Base-by-base conservation (phyloP, 1,139 yeast genomes). In the Saccharomycopsis hybrid region DNA sequence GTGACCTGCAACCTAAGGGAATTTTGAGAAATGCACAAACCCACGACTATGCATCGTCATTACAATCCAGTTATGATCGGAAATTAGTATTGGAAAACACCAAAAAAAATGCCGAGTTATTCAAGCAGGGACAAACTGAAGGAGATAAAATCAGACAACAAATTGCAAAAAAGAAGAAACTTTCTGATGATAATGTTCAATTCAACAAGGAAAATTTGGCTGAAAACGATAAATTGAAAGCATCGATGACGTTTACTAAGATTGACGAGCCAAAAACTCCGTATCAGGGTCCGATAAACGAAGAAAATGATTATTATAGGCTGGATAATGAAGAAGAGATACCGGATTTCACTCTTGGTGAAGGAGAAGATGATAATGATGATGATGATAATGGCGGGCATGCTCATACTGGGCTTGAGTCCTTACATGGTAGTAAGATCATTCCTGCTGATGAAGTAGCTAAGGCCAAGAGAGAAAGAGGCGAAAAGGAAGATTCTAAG, bases 181-280 rank as follows among this genome's bases (percentile, higher is more conserved):
- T 37, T 5, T 30, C 13, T 13, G 30, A 37, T 8, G 53, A 50
- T 33, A 37, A 38, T 30, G 55, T 53, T 31, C 55, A 53, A 33
- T 53, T 53, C 48, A 53, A 53, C 41, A 44, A 43, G 28, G 35
- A 44, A 13, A 53, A 53, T 36, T 43, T 53, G n/a, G 52, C 43
- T 8, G 55, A 53, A 32, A 53, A 53, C 36, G 55, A 53, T 38
- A 48, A 46, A 31, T 43, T 53, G 37, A 53, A 53, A 43, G 52
- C 54, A 8, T 43, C 50, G 3, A 53, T 53, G 55, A 49, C 52
- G 11, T 53, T 53, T 36, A 53, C 55, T 4, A 53, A 53, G 43
- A 89, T 92, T 47, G 95, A 88, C 59, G 98, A 92, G 66, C 98
- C 98, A 37, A 92, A 92, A 71, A 92, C 98, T 1, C 98, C 98